Evolutionary conservation across 805 yeast species (phyloP).

Genomic region (Candida berthetii): DNA sequence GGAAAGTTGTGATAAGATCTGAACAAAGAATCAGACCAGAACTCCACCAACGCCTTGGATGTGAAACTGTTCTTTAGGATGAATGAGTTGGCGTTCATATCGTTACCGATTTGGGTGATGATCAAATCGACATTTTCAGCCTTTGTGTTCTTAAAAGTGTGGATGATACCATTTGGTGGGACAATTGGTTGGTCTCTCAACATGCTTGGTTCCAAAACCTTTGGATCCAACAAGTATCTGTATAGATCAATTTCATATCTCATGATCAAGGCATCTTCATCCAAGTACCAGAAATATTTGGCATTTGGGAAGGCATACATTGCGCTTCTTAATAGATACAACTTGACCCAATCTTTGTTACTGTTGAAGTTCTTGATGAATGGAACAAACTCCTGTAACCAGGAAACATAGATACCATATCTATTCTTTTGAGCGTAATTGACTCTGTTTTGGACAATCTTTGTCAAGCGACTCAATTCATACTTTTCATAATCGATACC

Average conservation of each 20-base stretch:
- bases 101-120: constrained; percentile 61
- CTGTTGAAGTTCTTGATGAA: constrained; percentile 38
- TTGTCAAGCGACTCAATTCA: constrained; percentile 51
- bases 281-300: constrained; percentile 87
- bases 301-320: constrained; percentile 89
- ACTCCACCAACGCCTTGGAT: constrained; percentile 68
- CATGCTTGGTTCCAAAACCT: constrained; percentile 57
- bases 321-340: constrained; percentile 74
- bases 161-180: constrained; percentile 61
- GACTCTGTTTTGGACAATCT: constrained; percentile 77
- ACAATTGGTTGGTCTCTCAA: constrained; percentile 67
- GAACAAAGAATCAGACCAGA: constrained; percentile 70
- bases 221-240: constrained; percentile 52
- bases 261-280: constrained; percentile 73
- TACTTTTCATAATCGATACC: constrained; percentile 70
- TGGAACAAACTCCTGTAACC: constrained; percentile 80
- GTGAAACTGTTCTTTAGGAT: constrained; percentile 60
- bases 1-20: constrained; percentile 58
- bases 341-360: constrained; percentile 55
- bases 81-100: constrained; percentile 65
- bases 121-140: constrained; percentile 53
- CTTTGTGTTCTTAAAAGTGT: constrained; percentile 56
- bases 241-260: constrained; percentile 55
- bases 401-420: constrained; percentile 80
- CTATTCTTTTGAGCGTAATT: constrained; percentile 80